phyloP scores from a whole-genome alignment of 2,329 filamentous ascomycete genomes.

The Aspergillus calidoustus region DNA sequence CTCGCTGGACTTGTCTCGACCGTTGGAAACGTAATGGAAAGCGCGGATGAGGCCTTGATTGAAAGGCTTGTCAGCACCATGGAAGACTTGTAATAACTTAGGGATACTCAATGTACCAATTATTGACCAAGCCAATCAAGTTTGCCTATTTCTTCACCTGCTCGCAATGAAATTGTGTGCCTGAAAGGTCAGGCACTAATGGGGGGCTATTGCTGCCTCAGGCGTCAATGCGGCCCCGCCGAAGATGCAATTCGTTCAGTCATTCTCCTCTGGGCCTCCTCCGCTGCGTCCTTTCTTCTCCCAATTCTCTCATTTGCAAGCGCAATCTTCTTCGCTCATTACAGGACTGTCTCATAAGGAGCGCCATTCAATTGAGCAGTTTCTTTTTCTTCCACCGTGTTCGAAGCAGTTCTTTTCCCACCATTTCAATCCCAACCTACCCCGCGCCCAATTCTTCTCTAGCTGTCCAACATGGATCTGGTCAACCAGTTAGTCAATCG shows the following conservation, averaged over 20 bases:
- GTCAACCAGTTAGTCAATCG: constrained; percentile 61
- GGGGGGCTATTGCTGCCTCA: neutral
- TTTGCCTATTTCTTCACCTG: neutral
- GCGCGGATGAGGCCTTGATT: constrained; percentile 31
- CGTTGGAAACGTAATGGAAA: constrained; percentile 35
- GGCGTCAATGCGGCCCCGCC: neutral
- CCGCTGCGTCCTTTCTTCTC: neutral
- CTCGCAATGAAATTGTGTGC: neutral
- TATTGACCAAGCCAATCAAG: neutral
- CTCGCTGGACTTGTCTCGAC: constrained; percentile 49
- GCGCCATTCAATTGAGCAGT: neutral
- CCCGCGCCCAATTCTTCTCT: constrained; percentile 29
- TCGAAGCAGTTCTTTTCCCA: neutral
- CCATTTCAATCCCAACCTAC: constrained; percentile 19
- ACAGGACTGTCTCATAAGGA: neutral
- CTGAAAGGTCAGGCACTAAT: neutral
- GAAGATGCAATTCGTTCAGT: neutral
- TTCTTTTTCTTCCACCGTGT: neutral
- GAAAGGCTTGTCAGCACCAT: constrained; percentile 38
- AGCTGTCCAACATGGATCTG: constrained; percentile 57
- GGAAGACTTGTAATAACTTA: constrained; percentile 35
- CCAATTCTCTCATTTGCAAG: neutral
- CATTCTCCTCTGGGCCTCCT: neutral
- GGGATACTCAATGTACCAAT: neutral
- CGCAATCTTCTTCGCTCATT: neutral